These are phyloP conservation scores for Bidens hawaiensis DNA, from an alignment of 140 eudicot genomes.

Conservation along the genomic window DNA sequence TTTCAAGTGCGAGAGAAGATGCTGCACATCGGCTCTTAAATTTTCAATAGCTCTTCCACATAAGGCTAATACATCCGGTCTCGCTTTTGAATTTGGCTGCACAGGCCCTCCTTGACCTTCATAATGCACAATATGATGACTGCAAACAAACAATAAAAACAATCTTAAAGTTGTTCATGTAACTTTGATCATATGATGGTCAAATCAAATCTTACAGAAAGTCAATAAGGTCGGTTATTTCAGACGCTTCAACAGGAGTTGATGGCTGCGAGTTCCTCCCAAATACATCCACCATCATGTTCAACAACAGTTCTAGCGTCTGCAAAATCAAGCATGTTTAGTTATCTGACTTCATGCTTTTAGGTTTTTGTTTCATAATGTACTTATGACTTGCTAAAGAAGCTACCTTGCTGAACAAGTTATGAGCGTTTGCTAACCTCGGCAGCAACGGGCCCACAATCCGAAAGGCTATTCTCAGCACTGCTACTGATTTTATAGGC, in stretches of 20 bases:
- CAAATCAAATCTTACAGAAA: slow-evolving; percentile 28
- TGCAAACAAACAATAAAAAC: slow-evolving; percentile 7
- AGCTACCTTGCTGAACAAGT: slow-evolving; percentile 78
- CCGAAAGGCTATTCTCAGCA: slow-evolving; percentile 89
- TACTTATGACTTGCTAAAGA: slow-evolving; percentile 1
- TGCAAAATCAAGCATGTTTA: slow-evolving; percentile 19
- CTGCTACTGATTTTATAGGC: slow-evolving; percentile 87
- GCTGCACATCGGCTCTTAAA: slow-evolving; percentile 30
- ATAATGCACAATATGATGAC: slow-evolving; percentile 39
- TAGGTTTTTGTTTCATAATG: not conserved
- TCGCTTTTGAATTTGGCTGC: slow-evolving; percentile 36
- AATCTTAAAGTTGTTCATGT: not conserved
- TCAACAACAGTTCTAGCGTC: slow-evolving; percentile 65
- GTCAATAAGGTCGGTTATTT: slow-evolving; percentile 40
- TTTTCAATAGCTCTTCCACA: slow-evolving; percentile 43
- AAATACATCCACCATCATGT: slow-evolving; percentile 76
- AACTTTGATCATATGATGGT: not conserved
- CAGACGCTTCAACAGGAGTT: slow-evolving; percentile 74
- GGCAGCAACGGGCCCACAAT: slow-evolving; percentile 94
- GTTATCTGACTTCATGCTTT: not conserved
- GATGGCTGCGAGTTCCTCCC: slow-evolving; percentile 78
- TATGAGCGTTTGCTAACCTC: slow-evolving; percentile 84
- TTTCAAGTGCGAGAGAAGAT: slow-evolving; percentile 33
- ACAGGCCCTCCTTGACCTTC: slow-evolving; percentile 41
- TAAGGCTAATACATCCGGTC: slow-evolving; percentile 37